These are phyloP conservation scores for Calonectria crousiana DNA, from an alignment of 2,329 filamentous ascomycete genomes.

Conservation along the genomic window DNA sequence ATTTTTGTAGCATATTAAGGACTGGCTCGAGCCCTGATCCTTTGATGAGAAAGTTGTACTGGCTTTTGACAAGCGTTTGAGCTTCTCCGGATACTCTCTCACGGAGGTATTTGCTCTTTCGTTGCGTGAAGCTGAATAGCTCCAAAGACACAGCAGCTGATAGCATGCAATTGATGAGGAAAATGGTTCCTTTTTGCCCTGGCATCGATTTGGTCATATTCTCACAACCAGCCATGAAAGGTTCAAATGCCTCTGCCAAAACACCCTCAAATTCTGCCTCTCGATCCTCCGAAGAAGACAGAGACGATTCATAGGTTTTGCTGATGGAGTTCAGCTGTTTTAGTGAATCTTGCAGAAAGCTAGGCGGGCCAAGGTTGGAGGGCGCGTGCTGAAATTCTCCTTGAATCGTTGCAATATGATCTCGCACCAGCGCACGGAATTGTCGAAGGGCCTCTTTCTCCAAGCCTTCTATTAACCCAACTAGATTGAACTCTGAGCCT, in stretches of 20 bases:
- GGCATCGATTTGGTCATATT: conserved; percentile 73
- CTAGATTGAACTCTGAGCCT: conserved; percentile 74
- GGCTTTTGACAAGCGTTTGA: conserved; percentile 71
- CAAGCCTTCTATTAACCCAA: conserved; percentile 76
- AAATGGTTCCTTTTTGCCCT: conserved; percentile 73
- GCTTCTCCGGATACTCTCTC: conserved; percentile 67
- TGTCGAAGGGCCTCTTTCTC: conserved; percentile 84
- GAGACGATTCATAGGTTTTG: conserved; percentile 87
- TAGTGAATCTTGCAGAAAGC: conserved; percentile 84
- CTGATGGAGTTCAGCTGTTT: conserved; percentile 83
- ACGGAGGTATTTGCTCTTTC: conserved; percentile 67
- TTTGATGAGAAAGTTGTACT: conserved; percentile 79
- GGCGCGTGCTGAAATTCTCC: conserved; percentile 77
- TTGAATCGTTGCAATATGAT: conserved; percentile 82
- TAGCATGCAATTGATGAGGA: conserved; percentile 78
- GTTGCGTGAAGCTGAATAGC: conserved; percentile 73
- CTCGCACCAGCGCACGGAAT: conserved; percentile 84
- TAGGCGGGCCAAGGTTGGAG: conserved; percentile 80
- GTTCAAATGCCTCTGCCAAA: conserved; percentile 84
- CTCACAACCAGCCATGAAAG: conserved; percentile 83
- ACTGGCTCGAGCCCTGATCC: conserved; percentile 80
- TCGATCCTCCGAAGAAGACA: conserved; percentile 69
- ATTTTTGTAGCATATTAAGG: conserved; percentile 65
- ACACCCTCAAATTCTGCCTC: conserved; percentile 81
- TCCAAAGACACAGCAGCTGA: conserved; percentile 68